Percentiles rank a stretch among this genome's conserved stretches.
These are phyloP conservation scores for Stygiomarasmius scandens DNA, from an alignment of 1,284 basidiomycete genomes.

Conservation along the genomic window DNA sequence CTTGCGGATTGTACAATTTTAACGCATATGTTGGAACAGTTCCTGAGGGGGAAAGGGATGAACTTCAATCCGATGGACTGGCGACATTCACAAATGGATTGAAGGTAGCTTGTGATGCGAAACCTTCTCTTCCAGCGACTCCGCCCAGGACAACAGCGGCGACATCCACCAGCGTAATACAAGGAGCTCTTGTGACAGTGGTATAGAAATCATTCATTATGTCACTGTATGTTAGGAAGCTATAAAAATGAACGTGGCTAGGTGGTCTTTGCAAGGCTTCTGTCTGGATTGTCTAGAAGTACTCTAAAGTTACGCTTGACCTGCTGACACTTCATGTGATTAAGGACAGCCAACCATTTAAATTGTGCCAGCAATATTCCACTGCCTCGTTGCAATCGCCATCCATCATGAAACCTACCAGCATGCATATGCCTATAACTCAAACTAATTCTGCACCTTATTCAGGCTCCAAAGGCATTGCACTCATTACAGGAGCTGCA, in stretches of 20 bases:
- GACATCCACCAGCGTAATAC: constrained; percentile 14
- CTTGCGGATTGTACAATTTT: constrained; percentile 31
- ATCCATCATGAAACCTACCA: too few relatives aligned
- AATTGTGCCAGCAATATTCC: too few relatives aligned
- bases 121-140: constrained; percentile 14
- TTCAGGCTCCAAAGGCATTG: constrained; percentile 21
- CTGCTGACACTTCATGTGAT: too few relatives aligned
- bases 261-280: too few relatives aligned
- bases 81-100: constrained; percentile 14
- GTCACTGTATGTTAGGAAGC: too few relatives aligned
- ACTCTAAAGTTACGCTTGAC: too few relatives aligned
- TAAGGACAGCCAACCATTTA: too few relatives aligned
- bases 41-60: constrained; percentile 21
- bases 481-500: constrained; percentile 37
- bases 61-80: constrained; percentile 13
- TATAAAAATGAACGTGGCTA: too few relatives aligned
- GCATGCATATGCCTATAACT: too few relatives aligned
- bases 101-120: constrained; percentile 16
- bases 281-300: too few relatives aligned
- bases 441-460: background rate
- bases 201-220: background rate
- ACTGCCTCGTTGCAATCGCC: too few relatives aligned
- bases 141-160: constrained; percentile 14
- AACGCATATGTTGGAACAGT: constrained; percentile 31
- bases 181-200: constrained; percentile 6